These are phyloP conservation scores for Chlamydomonas asymmetrica DNA, from an alignment of 139 green algal genomes.

Conservation along the genomic window DNA sequence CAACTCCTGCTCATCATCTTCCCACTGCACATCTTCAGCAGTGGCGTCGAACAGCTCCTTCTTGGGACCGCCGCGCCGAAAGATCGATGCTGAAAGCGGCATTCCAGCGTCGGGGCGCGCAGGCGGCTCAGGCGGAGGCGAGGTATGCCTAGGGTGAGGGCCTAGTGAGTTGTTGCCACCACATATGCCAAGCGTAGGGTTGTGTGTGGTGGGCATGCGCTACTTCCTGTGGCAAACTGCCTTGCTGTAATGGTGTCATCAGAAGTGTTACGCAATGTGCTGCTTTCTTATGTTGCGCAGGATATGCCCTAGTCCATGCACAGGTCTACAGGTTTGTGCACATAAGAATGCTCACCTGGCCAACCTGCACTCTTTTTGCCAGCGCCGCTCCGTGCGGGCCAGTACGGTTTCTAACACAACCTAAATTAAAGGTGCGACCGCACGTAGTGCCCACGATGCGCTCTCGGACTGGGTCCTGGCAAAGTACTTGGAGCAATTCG, in stretches of 20 bases:
- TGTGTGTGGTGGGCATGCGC: background rate
- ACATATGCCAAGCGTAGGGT: background rate
- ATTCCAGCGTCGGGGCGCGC: too few relatives aligned
- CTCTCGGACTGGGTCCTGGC: background rate
- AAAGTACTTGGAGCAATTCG: background rate
- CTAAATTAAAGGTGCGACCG: background rate
- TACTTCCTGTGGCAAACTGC: background rate
- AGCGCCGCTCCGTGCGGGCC: too few relatives aligned
- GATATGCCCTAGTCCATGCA: too few relatives aligned
- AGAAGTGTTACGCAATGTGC: background rate
- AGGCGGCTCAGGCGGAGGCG: too few relatives aligned
- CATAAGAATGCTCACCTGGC: too few relatives aligned
- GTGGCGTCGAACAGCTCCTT: conserved; percentile 32
- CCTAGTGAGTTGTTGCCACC: background rate
- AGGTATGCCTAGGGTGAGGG: too few relatives aligned
- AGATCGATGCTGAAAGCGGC: conserved; percentile 36
- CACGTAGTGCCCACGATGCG: background rate
- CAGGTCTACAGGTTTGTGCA: too few relatives aligned
- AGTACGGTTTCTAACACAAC: too few relatives aligned
- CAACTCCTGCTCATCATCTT: conserved; percentile 12
- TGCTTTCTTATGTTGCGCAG: too few relatives aligned
- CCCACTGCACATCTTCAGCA: background rate
- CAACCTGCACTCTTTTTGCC: too few relatives aligned
- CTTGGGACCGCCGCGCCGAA: conserved; percentile 38
- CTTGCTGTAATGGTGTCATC: background rate